These are phyloP conservation scores for Xylariaceae sp. DNA, from an alignment of 2,329 filamentous ascomycete genomes.

Conservation along the genomic window DNA sequence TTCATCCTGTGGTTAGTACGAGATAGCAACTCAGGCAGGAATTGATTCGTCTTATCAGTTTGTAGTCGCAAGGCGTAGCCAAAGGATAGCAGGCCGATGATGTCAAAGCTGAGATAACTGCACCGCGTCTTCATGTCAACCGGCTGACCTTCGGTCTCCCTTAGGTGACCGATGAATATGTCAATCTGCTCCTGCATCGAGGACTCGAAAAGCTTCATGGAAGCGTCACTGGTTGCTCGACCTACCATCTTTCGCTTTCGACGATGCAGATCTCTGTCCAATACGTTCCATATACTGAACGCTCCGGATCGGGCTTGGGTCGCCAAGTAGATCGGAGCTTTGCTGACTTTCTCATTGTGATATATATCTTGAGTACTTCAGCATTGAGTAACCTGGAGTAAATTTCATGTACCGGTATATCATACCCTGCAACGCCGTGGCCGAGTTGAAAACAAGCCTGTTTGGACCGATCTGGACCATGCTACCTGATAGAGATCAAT, in stretches of 20 bases:
- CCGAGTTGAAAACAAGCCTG: background rate
- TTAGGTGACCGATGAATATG: background rate
- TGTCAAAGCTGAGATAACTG: background rate
- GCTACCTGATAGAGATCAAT: background rate
- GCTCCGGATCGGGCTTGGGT: background rate
- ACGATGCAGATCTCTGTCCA: background rate
- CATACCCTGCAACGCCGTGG: background rate
- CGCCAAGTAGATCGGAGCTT: background rate
- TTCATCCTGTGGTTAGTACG: background rate
- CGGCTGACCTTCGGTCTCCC: background rate
- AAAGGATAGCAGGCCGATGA: background rate
- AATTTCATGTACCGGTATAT: background rate
- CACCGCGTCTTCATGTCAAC: background rate
- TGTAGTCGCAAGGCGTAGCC: background rate
- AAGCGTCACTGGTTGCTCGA: background rate
- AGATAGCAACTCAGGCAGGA: background rate
- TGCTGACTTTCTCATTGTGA: background rate
- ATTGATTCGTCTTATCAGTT: background rate
- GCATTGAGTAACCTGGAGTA: background rate
- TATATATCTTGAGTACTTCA: background rate
- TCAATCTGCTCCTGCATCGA: background rate
- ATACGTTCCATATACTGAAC: background rate
- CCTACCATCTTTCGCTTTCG: background rate
- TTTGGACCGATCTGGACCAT: background rate
- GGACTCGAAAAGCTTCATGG: background rate